Conservation (phyloP, 2,329 filamentous ascomycete species). For the Neopestalotiopsis sp. region DNA sequence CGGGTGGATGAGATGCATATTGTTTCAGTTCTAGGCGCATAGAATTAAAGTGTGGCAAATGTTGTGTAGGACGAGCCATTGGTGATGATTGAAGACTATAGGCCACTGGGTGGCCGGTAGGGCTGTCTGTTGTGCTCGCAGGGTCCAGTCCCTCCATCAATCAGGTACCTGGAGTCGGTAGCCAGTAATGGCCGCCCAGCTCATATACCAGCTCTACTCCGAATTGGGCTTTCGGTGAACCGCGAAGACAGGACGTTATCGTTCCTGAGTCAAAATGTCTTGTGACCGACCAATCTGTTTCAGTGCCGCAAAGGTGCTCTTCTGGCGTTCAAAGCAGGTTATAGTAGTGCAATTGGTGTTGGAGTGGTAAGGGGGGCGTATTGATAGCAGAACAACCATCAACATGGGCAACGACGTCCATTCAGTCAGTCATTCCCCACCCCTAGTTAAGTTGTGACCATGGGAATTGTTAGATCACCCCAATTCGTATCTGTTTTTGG, state of each 20-base stretch:
- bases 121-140: too few relatives aligned
- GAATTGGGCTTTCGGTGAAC: background rate
- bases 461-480: background rate
- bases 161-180: background rate
- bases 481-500: constrained; percentile 3
- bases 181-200: background rate
- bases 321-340: background rate
- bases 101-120: background rate
- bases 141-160: background rate
- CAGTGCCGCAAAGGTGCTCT: background rate
- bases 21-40: background rate
- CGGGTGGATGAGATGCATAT: background rate
- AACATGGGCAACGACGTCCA: background rate
- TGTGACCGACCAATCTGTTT: background rate
- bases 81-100: background rate
- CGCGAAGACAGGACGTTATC: background rate
- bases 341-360: background rate
- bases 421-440: background rate
- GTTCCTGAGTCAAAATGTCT: constrained; percentile 3
- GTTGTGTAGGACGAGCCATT: background rate
- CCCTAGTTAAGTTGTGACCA: background rate
- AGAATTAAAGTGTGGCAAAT: background rate
- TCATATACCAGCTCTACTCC: background rate
- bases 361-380: background rate
- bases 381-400: background rate